Base-by-base conservation (phyloP, 179 eudicot genomes). In the Monotropa hypopitys region DNA sequence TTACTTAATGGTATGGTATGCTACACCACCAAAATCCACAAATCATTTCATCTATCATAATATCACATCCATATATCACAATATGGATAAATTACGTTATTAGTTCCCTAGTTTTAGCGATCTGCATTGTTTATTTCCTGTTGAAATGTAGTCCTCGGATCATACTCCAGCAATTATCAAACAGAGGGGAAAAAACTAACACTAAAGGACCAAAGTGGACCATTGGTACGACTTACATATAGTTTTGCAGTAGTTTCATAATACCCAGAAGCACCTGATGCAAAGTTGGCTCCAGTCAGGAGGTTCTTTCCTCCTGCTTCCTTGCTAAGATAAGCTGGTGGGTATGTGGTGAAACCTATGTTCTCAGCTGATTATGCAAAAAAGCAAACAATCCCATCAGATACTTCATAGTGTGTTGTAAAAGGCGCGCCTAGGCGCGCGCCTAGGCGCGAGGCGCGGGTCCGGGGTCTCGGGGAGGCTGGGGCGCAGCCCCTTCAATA, bases 251-350 rank as follows among this genome's bases (percentile, higher is more conserved):
- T 95, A 53, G 76, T 72, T 70, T 88, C 92, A 68, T 95, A 90
- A 74, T 92, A 93, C 26, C 99, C 99, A 42, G 99, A 92, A 74
- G 92, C 78, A 59, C 86, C 99, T 5, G 99, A 95, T 18, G 99
- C 99, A 38, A 95, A 95, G 81, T 95, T 95, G 75, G 92, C 95
- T 80, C 99, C 99, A 63, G 80, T 84, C 75, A 89, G 53, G 50
- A 91, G 86, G 83, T 83, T 83, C 15, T 83, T 80, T 9, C 92
- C 91, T 51, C 51, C 85, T 40, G 93, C 93, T 46, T 92, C 82
- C 82, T 74, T 77, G 89, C 91, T 88, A 1, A 85, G 89, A 78
- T 92, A 92, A 56, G 99, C 87, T 51, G 86, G 87, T 80, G 92
- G 97, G 85, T 89, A 95, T 11, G 89, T 59, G 4, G 87, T 90